Evolutionary conservation across 495 filamentous ascomycete species (phyloP).

Genomic region (Talaromyces adpressus): DNA sequence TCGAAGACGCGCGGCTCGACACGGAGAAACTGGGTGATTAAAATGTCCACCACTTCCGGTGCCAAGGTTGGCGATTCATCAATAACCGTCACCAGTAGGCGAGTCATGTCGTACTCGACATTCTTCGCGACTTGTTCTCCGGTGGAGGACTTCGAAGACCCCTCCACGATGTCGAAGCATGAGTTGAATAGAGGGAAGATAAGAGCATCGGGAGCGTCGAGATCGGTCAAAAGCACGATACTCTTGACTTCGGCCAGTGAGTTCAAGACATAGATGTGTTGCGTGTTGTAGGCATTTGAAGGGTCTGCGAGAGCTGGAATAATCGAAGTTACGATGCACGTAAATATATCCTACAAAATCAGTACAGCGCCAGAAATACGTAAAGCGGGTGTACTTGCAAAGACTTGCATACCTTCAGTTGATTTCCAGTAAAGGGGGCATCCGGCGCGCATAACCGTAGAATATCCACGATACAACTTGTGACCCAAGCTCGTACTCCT

Average conservation of each 20-base stretch:
- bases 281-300: slow-evolving; percentile 81
- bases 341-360: slow-evolving; percentile 75
- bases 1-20: slow-evolving; percentile 58
- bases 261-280: slow-evolving; percentile 82
- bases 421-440: slow-evolving; percentile 84
- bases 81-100: slow-evolving; percentile 73
- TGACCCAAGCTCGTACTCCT: slow-evolving; percentile 81
- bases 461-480: slow-evolving; percentile 89
- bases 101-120: slow-evolving; percentile 87
- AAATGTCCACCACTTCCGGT: slow-evolving; percentile 78
- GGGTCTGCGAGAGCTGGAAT: slow-evolving; percentile 83
- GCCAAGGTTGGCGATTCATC: slow-evolving; percentile 82
- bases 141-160: slow-evolving; percentile 60
- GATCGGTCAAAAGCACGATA: slow-evolving; percentile 86
- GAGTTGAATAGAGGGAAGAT: slow-evolving; percentile 72
- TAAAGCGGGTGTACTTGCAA: background rate
- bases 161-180: slow-evolving; percentile 90
- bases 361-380: slow-evolving; percentile 6
- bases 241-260: slow-evolving; percentile 92
- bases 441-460: slow-evolving; percentile 89
- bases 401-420: slow-evolving; percentile 68
- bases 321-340: slow-evolving; percentile 72
- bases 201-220: slow-evolving; percentile 69
- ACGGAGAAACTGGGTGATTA: slow-evolving; percentile 90
- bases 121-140: slow-evolving; percentile 81